A percentile compares a stretch with the other conserved stretches of the same genome.
phyloP scores from a whole-genome alignment of 306 rosid species.

The Cicer chorassanicum region DNA sequence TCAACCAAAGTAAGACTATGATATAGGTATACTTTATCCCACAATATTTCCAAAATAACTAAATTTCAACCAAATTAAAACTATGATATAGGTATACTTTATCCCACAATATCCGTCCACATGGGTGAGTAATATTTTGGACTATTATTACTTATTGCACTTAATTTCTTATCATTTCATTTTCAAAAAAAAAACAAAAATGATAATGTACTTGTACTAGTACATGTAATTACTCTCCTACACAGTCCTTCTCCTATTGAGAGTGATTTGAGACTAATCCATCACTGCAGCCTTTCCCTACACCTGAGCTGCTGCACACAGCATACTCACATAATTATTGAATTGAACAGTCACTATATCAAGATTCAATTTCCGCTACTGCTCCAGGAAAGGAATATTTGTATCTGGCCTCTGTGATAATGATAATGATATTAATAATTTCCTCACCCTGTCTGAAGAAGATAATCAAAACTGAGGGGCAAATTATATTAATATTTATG shows the following conservation, averaged over 20 bases:
- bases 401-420: conserved; percentile 25
- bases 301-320: conserved; percentile 8
- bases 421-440: background rate
- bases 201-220: conserved; percentile 47
- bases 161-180: conserved; percentile 11
- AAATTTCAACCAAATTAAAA: too few relatives aligned
- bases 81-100: conserved; percentile 31
- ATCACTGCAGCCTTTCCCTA: conserved; percentile 55
- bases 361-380: conserved; percentile 41
- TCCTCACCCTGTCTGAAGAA: background rate
- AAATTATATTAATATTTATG: background rate
- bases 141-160: conserved; percentile 16
- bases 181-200: conserved; percentile 37
- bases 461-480: background rate
- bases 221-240: conserved; percentile 40
- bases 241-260: conserved; percentile 46
- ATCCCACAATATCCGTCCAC: conserved; percentile 73
- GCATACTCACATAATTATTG: conserved; percentile 39
- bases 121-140: conserved; percentile 46
- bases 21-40: conserved; percentile 51
- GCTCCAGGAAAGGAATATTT: conserved; percentile 37
- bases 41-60: conserved; percentile 37
- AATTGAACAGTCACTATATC: conserved; percentile 44
- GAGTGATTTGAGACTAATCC: background rate
- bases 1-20: too few relatives aligned